Evolutionary conservation across 108 stramenopile species (phyloP).

Genomic region (Cyclotella choctawhatcheeana): DNA sequence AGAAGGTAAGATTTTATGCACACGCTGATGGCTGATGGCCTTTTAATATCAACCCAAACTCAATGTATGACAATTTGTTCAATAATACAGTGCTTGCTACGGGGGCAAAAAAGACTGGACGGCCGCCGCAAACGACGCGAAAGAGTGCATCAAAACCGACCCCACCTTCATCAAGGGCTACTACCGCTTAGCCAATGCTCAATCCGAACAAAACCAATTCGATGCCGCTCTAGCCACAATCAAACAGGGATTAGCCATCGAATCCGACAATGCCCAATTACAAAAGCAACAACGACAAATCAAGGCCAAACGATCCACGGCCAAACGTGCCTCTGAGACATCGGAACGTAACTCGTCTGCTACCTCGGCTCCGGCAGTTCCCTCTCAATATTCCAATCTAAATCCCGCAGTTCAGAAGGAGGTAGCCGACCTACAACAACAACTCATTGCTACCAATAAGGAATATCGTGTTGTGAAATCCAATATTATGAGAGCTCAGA

Average conservation of each 20-base stretch:
- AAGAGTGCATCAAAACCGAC: slow-evolving; percentile 88
- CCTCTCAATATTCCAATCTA: slow-evolving; percentile 27
- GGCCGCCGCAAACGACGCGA: slow-evolving; percentile 79
- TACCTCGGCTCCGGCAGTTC: slow-evolving; percentile 22
- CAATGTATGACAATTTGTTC: neutral
- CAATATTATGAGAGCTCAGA: slow-evolving; percentile 56
- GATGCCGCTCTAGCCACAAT: slow-evolving; percentile 79
- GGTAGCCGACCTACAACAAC: slow-evolving; percentile 80
- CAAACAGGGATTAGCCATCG: slow-evolving; percentile 81
- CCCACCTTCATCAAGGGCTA: slow-evolving; percentile 93
- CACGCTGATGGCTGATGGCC: neutral
- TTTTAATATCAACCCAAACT: neutral
- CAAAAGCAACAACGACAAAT: slow-evolving; percentile 70
- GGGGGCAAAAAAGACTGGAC: slow-evolving; percentile 78
- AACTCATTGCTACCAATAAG: slow-evolving; percentile 65
- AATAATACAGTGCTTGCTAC: slow-evolving; percentile 74
- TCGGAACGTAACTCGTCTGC: too few relatives aligned
- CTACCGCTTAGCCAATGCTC: slow-evolving; percentile 88
- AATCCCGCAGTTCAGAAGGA: slow-evolving; percentile 67
- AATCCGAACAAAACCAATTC: slow-evolving; percentile 77
- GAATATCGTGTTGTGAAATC: slow-evolving; percentile 79
- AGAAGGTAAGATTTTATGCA: slow-evolving; percentile 58
- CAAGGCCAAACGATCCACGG: slow-evolving; percentile 59
- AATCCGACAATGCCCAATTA: slow-evolving; percentile 81
- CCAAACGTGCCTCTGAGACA: slow-evolving; percentile 41